Evolutionary conservation across 495 filamentous ascomycete genomes (phyloP).

Genomic region (Polyplosphaeria fusca): DNA sequence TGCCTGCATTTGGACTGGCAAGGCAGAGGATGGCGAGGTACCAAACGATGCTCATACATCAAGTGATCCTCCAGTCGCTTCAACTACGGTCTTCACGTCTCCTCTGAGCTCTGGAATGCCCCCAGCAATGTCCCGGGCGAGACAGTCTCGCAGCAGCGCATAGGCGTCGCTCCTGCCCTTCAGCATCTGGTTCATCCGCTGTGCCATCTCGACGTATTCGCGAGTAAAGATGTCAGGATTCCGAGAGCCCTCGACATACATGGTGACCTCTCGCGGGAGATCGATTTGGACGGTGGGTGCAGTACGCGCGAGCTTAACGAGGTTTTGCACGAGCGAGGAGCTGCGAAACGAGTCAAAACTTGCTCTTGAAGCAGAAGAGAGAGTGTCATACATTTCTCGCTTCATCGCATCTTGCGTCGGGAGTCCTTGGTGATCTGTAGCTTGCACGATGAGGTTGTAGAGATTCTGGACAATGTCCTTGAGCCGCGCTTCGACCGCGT

Average conservation of each 20-base stretch:
- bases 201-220: constrained; percentile 90
- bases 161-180: constrained; percentile 84
- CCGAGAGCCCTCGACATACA: constrained; percentile 87
- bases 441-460: constrained; percentile 73
- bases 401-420: constrained; percentile 60
- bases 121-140: constrained; percentile 73
- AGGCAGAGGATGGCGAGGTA: no score
- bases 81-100: constrained; percentile 65
- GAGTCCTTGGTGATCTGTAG: constrained; percentile 66
- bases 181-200: constrained; percentile 77
- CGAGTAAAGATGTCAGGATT: constrained; percentile 99
- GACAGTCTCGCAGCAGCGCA: constrained; percentile 69
- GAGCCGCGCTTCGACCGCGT: constrained; percentile 48
- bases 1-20: no score
- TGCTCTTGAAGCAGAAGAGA: not conserved
- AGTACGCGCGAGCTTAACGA: constrained; percentile 45
- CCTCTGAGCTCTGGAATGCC: constrained; percentile 72
- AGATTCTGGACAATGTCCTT: constrained; percentile 81
- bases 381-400: constrained; percentile 53
- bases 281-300: constrained; percentile 46
- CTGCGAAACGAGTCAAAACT: constrained; percentile 25
- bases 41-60: not conserved
- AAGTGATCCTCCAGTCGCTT: constrained; percentile 44
- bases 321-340: constrained; percentile 42
- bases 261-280: constrained; percentile 84